phyloP scores from a whole-genome alignment of 2,329 filamentous ascomycete genomes.

The Trichoderma guizhouense region DNA sequence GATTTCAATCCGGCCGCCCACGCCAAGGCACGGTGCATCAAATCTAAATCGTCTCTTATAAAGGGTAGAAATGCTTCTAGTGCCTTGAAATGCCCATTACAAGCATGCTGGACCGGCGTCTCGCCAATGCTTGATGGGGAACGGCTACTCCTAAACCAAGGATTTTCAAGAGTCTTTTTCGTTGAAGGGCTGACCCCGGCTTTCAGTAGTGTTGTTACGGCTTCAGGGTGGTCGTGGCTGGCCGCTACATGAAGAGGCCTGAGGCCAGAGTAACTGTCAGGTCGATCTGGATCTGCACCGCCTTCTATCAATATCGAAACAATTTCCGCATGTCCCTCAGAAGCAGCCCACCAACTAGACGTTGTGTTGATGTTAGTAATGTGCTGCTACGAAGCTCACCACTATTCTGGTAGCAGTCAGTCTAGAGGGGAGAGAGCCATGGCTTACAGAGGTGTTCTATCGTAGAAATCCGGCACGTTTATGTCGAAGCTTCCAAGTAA shows the following conservation, averaged over 20 bases:
- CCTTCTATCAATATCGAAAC: conserved; percentile 23
- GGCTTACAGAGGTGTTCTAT: conserved; percentile 25
- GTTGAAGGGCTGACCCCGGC: conserved; percentile 36
- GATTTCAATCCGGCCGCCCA: conserved; percentile 25
- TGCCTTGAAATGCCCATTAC: conserved; percentile 27
- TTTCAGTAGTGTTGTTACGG: conserved; percentile 30
- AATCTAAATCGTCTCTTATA: conserved; percentile 22
- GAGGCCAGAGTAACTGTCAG: conserved; percentile 24
- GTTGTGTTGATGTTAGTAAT: neutral
- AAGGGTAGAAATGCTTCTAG: conserved; percentile 29
- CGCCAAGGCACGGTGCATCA: conserved; percentile 27
- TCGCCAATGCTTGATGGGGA: conserved; percentile 21
- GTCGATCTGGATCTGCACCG: conserved; percentile 27
- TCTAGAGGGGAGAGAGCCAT: neutral
- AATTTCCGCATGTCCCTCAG: conserved; percentile 21
- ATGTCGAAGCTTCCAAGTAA: conserved; percentile 20
- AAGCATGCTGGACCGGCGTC: conserved; percentile 33
- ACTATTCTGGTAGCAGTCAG: neutral
- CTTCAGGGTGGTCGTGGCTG: conserved; percentile 28
- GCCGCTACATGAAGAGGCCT: conserved; percentile 38
- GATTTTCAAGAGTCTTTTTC: conserved; percentile 23
- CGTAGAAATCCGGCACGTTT: conserved; percentile 18
- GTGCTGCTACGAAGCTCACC: neutral
- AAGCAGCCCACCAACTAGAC: conserved; percentile 27
- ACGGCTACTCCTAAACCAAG: conserved; percentile 9